These are phyloP conservation scores for Rhizoclosmatium sp. DNA, from an alignment of 192 early-diverging fungal species.

Conservation along the genomic window DNA sequence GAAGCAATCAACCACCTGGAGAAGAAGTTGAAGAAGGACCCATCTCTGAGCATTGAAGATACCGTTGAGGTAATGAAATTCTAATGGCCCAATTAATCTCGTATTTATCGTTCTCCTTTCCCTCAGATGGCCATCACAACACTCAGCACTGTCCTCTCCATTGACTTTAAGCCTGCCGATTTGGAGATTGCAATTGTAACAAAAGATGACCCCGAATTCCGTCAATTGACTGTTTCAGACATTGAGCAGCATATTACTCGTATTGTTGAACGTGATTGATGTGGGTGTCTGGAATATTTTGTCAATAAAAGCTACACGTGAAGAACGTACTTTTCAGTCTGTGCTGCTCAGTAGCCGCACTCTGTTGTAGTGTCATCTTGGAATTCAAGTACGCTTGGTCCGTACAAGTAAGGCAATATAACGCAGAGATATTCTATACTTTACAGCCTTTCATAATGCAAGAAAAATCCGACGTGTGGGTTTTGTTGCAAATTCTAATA, in stretches of 20 bases:
- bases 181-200: constrained; percentile 94
- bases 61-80: constrained; percentile 80
- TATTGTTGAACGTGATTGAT: constrained; percentile 85
- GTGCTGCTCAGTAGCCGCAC: too few relatives aligned
- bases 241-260: constrained; percentile 90
- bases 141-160: constrained; percentile 86
- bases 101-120: neutral
- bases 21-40: constrained; percentile 96
- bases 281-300: neutral
- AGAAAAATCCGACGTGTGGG: too few relatives aligned
- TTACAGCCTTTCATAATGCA: too few relatives aligned
- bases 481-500: too few relatives aligned
- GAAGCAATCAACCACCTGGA: constrained; percentile 96
- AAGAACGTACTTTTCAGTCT: too few relatives aligned
- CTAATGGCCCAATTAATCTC: neutral
- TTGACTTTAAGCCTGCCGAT: constrained; percentile 96
- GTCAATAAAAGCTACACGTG: too few relatives aligned
- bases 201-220: constrained; percentile 78
- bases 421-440: too few relatives aligned
- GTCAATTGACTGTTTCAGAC: constrained; percentile 74
- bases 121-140: constrained; percentile 91
- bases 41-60: constrained; percentile 80
- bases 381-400: too few relatives aligned
- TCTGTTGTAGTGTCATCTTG: too few relatives aligned
- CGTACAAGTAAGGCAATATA: too few relatives aligned